Conservation (phyloP, 1,284 basidiomycete species). For the Cystobasidium slooffiae region DNA sequence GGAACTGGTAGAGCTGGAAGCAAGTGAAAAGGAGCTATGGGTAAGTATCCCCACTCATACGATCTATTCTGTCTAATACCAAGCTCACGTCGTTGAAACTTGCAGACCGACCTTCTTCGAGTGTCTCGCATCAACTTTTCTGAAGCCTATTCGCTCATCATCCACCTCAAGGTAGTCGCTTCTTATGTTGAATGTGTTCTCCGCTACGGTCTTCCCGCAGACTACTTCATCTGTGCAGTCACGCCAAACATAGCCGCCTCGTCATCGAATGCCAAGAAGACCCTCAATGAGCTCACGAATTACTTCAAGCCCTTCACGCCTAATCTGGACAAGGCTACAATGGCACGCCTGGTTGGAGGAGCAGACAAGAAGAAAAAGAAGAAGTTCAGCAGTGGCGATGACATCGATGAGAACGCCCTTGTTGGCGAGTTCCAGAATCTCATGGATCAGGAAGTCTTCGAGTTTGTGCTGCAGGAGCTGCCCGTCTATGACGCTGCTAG, state of each 20-base stretch:
- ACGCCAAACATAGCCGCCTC: constrained; percentile 93
- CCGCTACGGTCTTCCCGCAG: constrained; percentile 91
- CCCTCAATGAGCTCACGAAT: constrained; percentile 71
- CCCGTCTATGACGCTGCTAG: constrained; percentile 26
- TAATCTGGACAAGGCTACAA: constrained; percentile 47
- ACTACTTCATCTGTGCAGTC: constrained; percentile 82
- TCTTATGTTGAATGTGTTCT: constrained; percentile 95
- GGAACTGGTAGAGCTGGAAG: constrained; percentile 77
- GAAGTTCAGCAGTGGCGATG: constrained; percentile 56
- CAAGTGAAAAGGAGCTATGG: constrained; percentile 97
- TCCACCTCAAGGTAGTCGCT: constrained; percentile 89
- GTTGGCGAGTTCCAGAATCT: constrained; percentile 85
- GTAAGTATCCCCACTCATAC: constrained; percentile 61
- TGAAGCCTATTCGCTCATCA: constrained; percentile 91
- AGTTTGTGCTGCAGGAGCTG: constrained; percentile 76
- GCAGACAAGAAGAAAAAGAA: constrained; percentile 59
- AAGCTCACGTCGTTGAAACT: not conserved
- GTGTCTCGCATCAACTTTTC: constrained; percentile 94
- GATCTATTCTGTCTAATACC: not conserved
- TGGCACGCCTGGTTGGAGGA: constrained; percentile 62
- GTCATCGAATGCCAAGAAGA: constrained; percentile 74
- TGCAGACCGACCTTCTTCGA: constrained; percentile 90
- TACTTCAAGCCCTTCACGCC: constrained; percentile 82
- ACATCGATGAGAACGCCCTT: constrained; percentile 66
- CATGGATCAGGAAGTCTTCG: constrained; percentile 91